Base-by-base conservation (phyloP, 2,329 filamentous ascomycete species). In the Calonectria pauciramosa region DNA sequence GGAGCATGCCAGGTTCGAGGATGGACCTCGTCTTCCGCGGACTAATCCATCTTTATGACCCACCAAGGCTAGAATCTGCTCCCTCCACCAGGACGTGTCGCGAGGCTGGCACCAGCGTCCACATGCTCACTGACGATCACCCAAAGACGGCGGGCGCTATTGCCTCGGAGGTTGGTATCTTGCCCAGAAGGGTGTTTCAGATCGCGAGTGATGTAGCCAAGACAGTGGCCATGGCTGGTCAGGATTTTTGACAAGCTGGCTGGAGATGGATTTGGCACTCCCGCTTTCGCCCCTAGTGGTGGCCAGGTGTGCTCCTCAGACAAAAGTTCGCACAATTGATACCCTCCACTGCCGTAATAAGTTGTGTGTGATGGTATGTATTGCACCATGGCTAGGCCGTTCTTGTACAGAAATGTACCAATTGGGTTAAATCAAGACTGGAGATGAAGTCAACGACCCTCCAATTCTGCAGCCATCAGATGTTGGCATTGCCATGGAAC, bases 281-380 rank as follows among this genome's bases (percentile, higher is more conserved):
- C 91, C 91, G 0, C 88, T 92, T 1, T 83, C 94, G 6, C 93
- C 93, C 0, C 86, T 94, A 0, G 93, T 94, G 9, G 91, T 94
- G 68, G 93, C 93, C 41, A 89, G 93, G 4, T 94, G 93, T 80
- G 91, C 93, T 1, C 93, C 93, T 0, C 89, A 91, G 67, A 95
- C 93, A 13, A 95, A 95, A 82, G 93, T 94, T 7, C 90, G 93
- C 67, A 95, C 95, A 93, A 94, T 95, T 70, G 92, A 94, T 75
- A 93, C 93, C 9, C 89, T 95, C 6, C 93, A 94, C 78, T 88
- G 93, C 38, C 90, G 93, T 52, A 88, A 88, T 59, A 86, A 87
- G n/a, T 94, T 92, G 82, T 92, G 93, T 92, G 44, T 5, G 9
- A 23, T 47, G 44, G 44, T 23, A 47, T 47, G 44, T 23, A 47